Percentiles rank a stretch among this genome's conserved stretches.
Conservation (phyloP, 1,284 basidiomycete genomes). For the Rugiboletus extremiorientalis region DNA sequence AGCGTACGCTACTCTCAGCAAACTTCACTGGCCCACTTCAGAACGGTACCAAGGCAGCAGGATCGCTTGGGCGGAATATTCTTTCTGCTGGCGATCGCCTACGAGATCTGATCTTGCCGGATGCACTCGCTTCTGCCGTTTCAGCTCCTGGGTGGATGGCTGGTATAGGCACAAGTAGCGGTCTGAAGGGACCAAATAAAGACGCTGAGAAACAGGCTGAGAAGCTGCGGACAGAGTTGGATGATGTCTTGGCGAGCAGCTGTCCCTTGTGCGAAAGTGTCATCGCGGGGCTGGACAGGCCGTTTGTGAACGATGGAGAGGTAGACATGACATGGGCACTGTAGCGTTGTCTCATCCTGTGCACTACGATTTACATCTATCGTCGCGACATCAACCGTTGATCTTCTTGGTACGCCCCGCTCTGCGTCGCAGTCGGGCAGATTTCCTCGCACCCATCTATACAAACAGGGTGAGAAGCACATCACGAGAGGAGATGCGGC, state of each 20-base stretch:
- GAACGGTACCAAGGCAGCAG: slow-evolving; percentile 58
- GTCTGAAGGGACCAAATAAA: slow-evolving; percentile 48
- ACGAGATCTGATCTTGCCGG: slow-evolving; percentile 89
- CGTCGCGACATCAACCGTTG: slow-evolving; percentile 49
- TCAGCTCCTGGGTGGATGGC: slow-evolving; percentile 68
- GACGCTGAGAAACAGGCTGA: slow-evolving; percentile 63
- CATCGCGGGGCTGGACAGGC: slow-evolving; percentile 80
- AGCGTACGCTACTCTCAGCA: slow-evolving; percentile 70
- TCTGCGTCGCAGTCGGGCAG: slow-evolving; percentile 65
- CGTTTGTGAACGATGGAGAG: slow-evolving; percentile 83
- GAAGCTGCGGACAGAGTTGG: slow-evolving; percentile 76
- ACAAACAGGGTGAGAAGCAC: slow-evolving; percentile 7
- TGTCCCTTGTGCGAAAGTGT: slow-evolving; percentile 93
- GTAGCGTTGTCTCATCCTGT: slow-evolving; percentile 35
- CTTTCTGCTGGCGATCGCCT: slow-evolving; percentile 87
- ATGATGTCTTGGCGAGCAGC: slow-evolving; percentile 81
- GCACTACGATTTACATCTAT: slow-evolving; percentile 4
- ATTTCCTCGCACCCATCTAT: slow-evolving; percentile 78
- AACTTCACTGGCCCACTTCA: slow-evolving; percentile 62
- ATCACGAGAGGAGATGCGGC: neutral
- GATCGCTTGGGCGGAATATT: slow-evolving; percentile 75
- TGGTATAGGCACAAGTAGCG: slow-evolving; percentile 49
- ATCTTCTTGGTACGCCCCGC: slow-evolving; percentile 77
- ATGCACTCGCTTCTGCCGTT: slow-evolving; percentile 78
- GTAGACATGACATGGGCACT: slow-evolving; percentile 80